Evolutionary conservation across 139 green algal species (phyloP), one percentile per base, ranked within the genome.

Genomic region (Chlamydomonas schloesseri): DNA sequence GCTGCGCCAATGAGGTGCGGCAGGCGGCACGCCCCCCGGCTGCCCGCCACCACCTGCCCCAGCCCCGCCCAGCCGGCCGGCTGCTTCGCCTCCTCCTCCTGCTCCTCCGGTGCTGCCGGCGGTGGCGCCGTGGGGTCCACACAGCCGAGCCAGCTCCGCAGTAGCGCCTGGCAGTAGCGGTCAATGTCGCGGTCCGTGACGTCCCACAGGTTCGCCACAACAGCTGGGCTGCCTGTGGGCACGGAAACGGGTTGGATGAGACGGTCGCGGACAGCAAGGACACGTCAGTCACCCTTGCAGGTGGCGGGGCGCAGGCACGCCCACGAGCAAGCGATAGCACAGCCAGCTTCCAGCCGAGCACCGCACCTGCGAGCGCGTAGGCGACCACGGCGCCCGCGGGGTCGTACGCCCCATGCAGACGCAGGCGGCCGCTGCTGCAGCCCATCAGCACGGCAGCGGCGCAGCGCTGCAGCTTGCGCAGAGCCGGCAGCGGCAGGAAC

Each of bases 171-270:
- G 28, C 87, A 92, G 81, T 98, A 99, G 28, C 97, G 90, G 88
- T 99, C 97, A 46, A 99, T 99, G 91, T 99, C 97, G 14, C 92
- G 73, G 81, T 99, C 97, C 17, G 97, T 99, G n/a, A 99, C 97
- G 83, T 99, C 97, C 97, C 97, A 99, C 36, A 99, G 91, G 90
- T 98, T 99, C 53, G 91, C 96, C 34, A 99, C 93, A 5, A 93
- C 92, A 17, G 90, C 89, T 0, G 97, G 97, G 84, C 92, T 96
- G 15, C 96, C 97, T 94, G 42, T 50, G 42, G 42, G 42, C 42
- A 50, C 8, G n/a, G n/a, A n/a, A n/a, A n/a, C n/a, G n/a, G n/a
- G n/a, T n/a, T n/a, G n/a, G n/a, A n/a, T n/a, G n/a, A n/a, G n/a
- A n/a, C n/a, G n/a, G n/a, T n/a, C n/a, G n/a, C n/a, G n/a, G n/a